phyloP scores from a whole-genome alignment of 2,329 filamentous ascomycete species.

The Cryphonectria japonica region DNA sequence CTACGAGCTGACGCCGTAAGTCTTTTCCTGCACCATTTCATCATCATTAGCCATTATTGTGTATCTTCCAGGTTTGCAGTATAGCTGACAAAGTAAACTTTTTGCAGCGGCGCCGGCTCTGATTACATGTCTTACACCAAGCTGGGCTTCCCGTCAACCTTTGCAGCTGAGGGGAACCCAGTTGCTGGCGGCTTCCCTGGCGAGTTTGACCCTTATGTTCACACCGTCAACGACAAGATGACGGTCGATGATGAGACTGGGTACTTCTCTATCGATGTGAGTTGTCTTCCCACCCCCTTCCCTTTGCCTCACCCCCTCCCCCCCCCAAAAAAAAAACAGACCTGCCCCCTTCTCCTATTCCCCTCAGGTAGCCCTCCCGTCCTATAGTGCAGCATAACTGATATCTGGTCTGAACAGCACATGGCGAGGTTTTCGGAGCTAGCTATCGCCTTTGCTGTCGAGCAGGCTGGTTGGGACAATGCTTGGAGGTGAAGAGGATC shows the following conservation, averaged over 20 bases:
- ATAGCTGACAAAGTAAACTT: neutral
- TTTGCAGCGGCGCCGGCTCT: constrained; percentile 41
- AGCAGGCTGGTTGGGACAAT: constrained; percentile 47
- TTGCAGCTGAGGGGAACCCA: constrained; percentile 45
- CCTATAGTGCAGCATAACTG: neutral
- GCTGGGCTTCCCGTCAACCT: constrained; percentile 44
- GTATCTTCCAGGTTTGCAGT: no score
- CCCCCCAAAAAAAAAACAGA: no score
- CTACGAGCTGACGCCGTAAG: constrained; percentile 36
- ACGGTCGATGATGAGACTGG: constrained; percentile 43
- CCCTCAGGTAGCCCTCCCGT: neutral
- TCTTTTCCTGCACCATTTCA: constrained; percentile 32
- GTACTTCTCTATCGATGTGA: constrained; percentile 44
- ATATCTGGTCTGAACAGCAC: constrained; percentile 36
- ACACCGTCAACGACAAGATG: constrained; percentile 43
- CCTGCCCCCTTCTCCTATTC: no score
- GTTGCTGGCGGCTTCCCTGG: constrained; percentile 37
- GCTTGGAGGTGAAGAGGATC: constrained; percentile 39
- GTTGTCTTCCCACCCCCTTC: constrained; percentile 20
- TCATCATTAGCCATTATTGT: neutral
- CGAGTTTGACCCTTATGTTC: constrained; percentile 45
- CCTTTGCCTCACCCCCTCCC: no score
- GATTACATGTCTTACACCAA: constrained; percentile 48
- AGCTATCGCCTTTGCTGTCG: constrained; percentile 44
- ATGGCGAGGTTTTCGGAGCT: constrained; percentile 47